A percentile compares a stretch with the other conserved stretches of the same genome.
phyloP scores from a whole-genome alignment of 805 yeast genomes.

The Crinitomyces ghanaensis region DNA sequence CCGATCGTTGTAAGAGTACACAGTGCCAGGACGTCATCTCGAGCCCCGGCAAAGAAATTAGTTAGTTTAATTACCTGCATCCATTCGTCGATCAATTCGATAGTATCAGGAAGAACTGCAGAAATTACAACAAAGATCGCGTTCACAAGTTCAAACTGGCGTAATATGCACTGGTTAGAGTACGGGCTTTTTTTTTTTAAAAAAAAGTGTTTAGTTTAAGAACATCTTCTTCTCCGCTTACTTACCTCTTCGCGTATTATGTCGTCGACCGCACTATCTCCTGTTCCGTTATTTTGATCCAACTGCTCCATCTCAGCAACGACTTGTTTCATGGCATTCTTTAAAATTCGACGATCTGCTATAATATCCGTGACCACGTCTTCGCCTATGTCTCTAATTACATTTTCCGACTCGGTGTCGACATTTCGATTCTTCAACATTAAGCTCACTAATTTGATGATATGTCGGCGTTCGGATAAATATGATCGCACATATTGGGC shows the following conservation, averaged over 20 bases:
- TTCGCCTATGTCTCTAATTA: neutral
- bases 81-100: constrained; percentile 7
- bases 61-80: constrained; percentile 5
- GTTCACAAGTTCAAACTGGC: constrained; percentile 6
- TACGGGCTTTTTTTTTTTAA: too few relatives aligned
- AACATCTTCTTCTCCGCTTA: too few relatives aligned
- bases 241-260: too few relatives aligned
- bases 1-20: constrained; percentile 13
- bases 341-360: too few relatives aligned
- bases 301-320: too few relatives aligned
- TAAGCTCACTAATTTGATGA: constrained; percentile 10
- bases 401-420: neutral
- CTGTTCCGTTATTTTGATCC: too few relatives aligned
- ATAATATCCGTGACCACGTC: too few relatives aligned
- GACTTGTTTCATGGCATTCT: too few relatives aligned
- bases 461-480: constrained; percentile 14
- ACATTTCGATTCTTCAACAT: constrained; percentile 7
- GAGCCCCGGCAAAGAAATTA: constrained; percentile 5
- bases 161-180: constrained; percentile 1
- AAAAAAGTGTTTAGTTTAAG: too few relatives aligned
- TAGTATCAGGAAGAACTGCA: constrained; percentile 7
- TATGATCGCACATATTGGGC: constrained; percentile 10
- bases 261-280: too few relatives aligned
- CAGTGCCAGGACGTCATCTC: constrained; percentile 4
- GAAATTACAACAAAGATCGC: constrained; percentile 6